Percentiles rank a stretch among this genome's conserved stretches.
Evolutionary conservation across 345 rosid genomes (phyloP).

Genomic region (Pugionium cornutum): DNA sequence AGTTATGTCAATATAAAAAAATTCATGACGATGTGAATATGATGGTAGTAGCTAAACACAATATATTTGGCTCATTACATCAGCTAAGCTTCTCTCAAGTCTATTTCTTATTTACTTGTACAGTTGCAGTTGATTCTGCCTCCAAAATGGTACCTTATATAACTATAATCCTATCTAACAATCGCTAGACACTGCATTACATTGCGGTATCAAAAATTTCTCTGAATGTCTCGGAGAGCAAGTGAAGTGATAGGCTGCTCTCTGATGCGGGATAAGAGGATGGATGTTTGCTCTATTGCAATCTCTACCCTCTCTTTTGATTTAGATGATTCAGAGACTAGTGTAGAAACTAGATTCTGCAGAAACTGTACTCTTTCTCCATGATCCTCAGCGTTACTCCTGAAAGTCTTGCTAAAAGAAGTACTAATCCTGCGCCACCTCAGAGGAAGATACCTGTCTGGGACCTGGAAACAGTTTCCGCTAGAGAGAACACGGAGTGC

Average conservation of each 20-base stretch:
- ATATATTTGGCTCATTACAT: constrained; percentile 6
- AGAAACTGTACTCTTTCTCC: constrained; percentile 71
- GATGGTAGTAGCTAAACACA: background rate
- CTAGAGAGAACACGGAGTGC: constrained; percentile 92
- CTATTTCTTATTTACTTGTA: constrained; percentile 21
- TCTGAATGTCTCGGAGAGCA: constrained; percentile 34
- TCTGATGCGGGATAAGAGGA: constrained; percentile 69
- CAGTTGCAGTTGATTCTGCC: constrained; percentile 13
- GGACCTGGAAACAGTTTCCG: constrained; percentile 90
- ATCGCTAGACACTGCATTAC: background rate
- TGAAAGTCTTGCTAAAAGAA: constrained; percentile 49
- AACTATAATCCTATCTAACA: constrained; percentile 9
- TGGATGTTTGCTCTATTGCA: constrained; percentile 72
- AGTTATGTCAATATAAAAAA: too few species aligned
- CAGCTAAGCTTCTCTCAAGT: constrained; percentile 14
- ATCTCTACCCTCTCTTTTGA: constrained; percentile 84
- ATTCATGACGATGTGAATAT: background rate
- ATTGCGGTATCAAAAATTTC: constrained; percentile 35
- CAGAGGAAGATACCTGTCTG: constrained; percentile 78
- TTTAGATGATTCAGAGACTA: constrained; percentile 69
- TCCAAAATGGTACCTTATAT: background rate
- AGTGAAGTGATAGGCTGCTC: constrained; percentile 62
- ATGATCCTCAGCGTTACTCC: constrained; percentile 49
- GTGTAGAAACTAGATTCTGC: constrained; percentile 72
- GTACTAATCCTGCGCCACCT: constrained; percentile 79